phyloP scores from a whole-genome alignment of 768 basidiomycete species.

The Rhodotorula paludigena region DNA sequence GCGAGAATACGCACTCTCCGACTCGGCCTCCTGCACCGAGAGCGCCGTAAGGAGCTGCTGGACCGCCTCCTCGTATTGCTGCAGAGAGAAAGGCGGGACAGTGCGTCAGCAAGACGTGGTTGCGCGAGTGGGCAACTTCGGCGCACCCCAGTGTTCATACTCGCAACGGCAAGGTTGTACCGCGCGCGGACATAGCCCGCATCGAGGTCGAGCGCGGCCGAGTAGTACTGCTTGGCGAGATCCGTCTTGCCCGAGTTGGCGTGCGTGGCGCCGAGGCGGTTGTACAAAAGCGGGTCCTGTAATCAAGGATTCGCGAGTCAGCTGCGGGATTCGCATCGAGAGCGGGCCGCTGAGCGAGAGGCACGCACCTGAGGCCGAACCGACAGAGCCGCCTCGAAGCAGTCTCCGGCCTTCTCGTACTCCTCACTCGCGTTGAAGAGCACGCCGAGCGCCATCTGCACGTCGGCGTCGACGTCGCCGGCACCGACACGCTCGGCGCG shows the following conservation, averaged over 20 bases:
- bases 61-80: constrained; percentile 73
- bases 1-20: constrained; percentile 46
- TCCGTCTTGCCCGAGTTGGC: constrained; percentile 71
- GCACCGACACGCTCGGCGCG: constrained; percentile 51
- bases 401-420: constrained; percentile 85
- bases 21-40: constrained; percentile 77
- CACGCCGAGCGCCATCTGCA: constrained; percentile 90
- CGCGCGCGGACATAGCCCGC: constrained; percentile 80
- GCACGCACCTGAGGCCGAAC: constrained; percentile 72
- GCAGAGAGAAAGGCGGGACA: not conserved
- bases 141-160: constrained; percentile 32
- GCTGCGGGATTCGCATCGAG: constrained; percentile 29
- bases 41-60: constrained; percentile 69
- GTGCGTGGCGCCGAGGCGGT: constrained; percentile 88
- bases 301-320: not conserved
- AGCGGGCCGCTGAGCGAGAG: not conserved
- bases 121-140: too few species aligned
- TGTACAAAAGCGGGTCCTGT: constrained; percentile 87
- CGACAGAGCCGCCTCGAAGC: constrained; percentile 80
- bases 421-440: constrained; percentile 90
- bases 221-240: constrained; percentile 82
- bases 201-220: constrained; percentile 76
- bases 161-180: constrained; percentile 41
- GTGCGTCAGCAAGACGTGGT: too few species aligned
- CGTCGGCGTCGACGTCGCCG: constrained; percentile 77